Conservation (phyloP, 306 rosid species). For the Datisca glomerata region DNA sequence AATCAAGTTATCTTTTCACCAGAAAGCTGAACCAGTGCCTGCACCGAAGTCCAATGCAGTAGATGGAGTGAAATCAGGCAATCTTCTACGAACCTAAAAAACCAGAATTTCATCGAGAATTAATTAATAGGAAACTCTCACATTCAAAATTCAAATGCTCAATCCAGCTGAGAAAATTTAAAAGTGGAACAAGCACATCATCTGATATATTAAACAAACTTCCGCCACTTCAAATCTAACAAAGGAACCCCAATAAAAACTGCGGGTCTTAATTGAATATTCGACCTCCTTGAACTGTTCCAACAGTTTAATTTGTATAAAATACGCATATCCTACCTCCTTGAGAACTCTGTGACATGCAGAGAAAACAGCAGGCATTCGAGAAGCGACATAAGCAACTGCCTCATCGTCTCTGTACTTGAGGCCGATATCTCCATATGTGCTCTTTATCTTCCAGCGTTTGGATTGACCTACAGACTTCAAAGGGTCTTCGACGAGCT, state of each 20-base stretch:
- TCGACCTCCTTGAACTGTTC: no score
- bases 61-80: constrained; percentile 74
- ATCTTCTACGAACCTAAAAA: constrained; percentile 56
- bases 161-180: no score
- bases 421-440: constrained; percentile 84
- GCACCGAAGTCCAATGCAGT: constrained; percentile 86
- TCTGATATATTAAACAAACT: no score
- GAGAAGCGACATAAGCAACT: constrained; percentile 71
- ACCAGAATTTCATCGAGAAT: background rate
- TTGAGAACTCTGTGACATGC: constrained; percentile 80
- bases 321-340: no score
- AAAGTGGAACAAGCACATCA: no score
- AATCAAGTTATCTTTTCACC: constrained; percentile 39
- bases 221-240: no score
- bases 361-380: constrained; percentile 97
- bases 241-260: no score
- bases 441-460: constrained; percentile 89
- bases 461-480: constrained; percentile 49
- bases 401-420: constrained; percentile 65
- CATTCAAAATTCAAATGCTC: no score
- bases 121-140: no score
- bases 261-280: no score
- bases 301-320: no score
- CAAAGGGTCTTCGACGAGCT: constrained; percentile 76
- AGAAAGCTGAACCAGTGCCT: constrained; percentile 92